Percentiles rank a stretch among this genome's conserved stretches.
These are phyloP conservation scores for Cutaneotrichosporon cavernicola DNA, from an alignment of 1,284 basidiomycete species.

Conservation along the genomic window DNA sequence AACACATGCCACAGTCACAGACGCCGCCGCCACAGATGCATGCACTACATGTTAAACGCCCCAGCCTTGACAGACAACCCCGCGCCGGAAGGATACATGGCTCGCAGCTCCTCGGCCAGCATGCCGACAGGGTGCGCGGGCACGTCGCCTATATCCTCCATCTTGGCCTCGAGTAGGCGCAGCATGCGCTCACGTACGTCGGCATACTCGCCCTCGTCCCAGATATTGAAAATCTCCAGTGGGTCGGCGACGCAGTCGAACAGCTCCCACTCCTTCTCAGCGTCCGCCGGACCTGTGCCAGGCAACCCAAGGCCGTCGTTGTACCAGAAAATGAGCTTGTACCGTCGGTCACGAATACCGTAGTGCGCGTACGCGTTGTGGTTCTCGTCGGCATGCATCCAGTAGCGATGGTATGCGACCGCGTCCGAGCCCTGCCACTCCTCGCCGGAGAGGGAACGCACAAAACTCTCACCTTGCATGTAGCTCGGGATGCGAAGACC, in stretches of 20 bases:
- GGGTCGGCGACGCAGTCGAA: constrained; percentile 32
- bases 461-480: constrained; percentile 34
- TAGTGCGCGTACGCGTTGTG: constrained; percentile 33
- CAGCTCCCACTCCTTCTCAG: constrained; percentile 32
- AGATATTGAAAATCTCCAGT: constrained; percentile 31
- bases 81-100: constrained; percentile 14
- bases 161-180: constrained; percentile 27
- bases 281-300: constrained; percentile 18
- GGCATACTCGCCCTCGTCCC: constrained; percentile 14
- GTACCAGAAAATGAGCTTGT: constrained; percentile 35
- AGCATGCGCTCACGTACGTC: constrained; percentile 26
- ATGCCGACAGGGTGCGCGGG: constrained; percentile 25
- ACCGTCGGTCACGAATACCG: constrained; percentile 24
- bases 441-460: constrained; percentile 17
- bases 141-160: constrained; percentile 29
- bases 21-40: not conserved
- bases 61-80: constrained; percentile 11
- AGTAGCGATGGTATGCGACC: constrained; percentile 32
- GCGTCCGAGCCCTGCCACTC: constrained; percentile 2
- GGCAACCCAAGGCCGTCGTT: constrained; percentile 24
- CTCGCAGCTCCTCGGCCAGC: constrained; percentile 3
- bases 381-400: constrained; percentile 29
- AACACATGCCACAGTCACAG: not conserved
- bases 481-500: constrained; percentile 25
- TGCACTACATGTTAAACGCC: constrained; percentile 16